Base-by-base conservation (phyloP, 768 basidiomycete species). In the Boletus pseudo-olivaceus region DNA sequence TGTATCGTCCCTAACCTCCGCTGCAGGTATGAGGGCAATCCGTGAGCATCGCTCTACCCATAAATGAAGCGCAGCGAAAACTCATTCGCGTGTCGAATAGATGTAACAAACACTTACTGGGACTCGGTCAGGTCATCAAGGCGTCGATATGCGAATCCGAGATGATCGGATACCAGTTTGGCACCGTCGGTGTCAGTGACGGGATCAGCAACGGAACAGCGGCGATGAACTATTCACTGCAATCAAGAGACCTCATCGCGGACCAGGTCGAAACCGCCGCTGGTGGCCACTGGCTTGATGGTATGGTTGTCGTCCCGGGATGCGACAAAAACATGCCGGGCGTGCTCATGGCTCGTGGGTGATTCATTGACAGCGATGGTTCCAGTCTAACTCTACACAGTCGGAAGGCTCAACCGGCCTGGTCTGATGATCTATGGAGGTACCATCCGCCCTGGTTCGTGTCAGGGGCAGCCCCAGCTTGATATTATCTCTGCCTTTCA, bases 301-400 rank as follows among this genome's bases (percentile, higher is more conserved):
- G 93, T 38, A 91, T 97, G 89, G 93, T 98, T 37, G 93, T 93
- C 55, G 79, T 99, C 49, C 97, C 97, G 20, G 97, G 95, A 38
- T 98, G 93, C 68, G 96, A 99, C 78, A 99, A 99, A 76, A 99
- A 99, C 75, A 98, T 99, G 96, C 97, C 97, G n/a, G 97, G 97
- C 57, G 95, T 97, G 35, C 78, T 98, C 63, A 99, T 99, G 82
- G 97, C 93, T 45, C 83, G 91, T 93, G 64, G 74, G 90, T 83
- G 27, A 12, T 47, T 49, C 47, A 20, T 47, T 30, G 1, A 27
- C 17, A 2, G n/a, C 17, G 30, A 15, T 9, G 1, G 33, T 49
- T 39, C 34, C 5, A 14, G 33, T 59, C 58, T 67, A 5, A 70
- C 40, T 7, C 17, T 43, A 27, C 37, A 40, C 61, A 93, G 91